Evolutionary conservation across 345 rosid species (phyloP).

Genomic region (Syzygium oleosum): DNA sequence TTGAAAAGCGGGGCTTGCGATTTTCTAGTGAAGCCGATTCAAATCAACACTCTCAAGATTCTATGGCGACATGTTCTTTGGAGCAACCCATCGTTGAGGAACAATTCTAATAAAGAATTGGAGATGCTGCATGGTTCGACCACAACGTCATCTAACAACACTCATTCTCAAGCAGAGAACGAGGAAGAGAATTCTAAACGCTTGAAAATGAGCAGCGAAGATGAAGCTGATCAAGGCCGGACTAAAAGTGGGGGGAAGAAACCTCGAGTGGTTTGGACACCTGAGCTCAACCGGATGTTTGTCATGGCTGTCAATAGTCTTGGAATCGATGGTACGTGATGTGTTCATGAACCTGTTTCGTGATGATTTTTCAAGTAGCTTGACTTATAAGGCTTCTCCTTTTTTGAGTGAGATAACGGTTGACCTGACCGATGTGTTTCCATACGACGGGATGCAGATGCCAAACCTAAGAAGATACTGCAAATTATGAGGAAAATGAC

Average conservation of each 20-base stretch:
- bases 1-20: neutral
- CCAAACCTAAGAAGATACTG: neutral
- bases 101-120: neutral
- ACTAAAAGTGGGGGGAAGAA: neutral
- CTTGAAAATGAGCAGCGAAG: neutral
- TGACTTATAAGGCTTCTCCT: neutral
- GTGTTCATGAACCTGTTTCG: neutral
- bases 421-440: neutral
- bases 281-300: neutral
- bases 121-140: neutral
- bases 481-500: neutral
- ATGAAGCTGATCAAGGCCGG: neutral
- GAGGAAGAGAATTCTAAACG: neutral
- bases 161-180: neutral
- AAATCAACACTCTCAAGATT: neutral
- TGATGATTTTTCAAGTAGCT: neutral
- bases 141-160: neutral
- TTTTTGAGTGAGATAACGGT: neutral
- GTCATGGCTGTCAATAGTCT: neutral
- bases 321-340: neutral
- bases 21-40: neutral
- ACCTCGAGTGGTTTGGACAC: neutral
- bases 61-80: constrained; percentile 6
- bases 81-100: neutral
- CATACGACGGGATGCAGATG: neutral